phyloP scores from a whole-genome alignment of 306 rosid genomes.

The Canavalia gladiata region DNA sequence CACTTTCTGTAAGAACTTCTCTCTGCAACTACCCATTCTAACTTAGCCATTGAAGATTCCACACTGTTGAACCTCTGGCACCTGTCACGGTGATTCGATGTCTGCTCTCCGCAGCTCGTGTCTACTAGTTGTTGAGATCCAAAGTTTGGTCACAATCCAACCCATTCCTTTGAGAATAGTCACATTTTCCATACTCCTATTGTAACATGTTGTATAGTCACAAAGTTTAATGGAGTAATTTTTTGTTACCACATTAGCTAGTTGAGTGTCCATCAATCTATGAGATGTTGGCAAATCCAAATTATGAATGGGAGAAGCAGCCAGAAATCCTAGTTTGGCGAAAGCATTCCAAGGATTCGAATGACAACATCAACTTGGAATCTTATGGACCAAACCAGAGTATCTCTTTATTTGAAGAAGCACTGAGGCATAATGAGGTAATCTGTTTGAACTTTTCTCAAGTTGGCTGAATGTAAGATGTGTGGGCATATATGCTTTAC shows the following conservation, averaged over 20 bases:
- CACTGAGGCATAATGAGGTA: slow-evolving; percentile 84
- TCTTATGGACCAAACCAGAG: slow-evolving; percentile 68
- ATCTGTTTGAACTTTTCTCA: slow-evolving; percentile 15
- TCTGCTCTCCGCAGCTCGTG: slow-evolving; percentile 29
- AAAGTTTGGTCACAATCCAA: slow-evolving; percentile 39
- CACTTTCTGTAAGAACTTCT: slow-evolving; percentile 12
- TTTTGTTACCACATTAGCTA: slow-evolving; percentile 60
- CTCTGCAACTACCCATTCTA: slow-evolving; percentile 21
- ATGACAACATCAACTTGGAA: slow-evolving; percentile 64
- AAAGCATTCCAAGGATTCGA: slow-evolving; percentile 64
- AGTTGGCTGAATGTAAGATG: slow-evolving; percentile 34
- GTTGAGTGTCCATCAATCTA: slow-evolving; percentile 96
- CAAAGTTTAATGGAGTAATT: slow-evolving; percentile 40
- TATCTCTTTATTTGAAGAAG: slow-evolving; percentile 72
- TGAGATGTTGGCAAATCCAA: slow-evolving; percentile 91
- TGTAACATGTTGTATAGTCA: slow-evolving; percentile 44
- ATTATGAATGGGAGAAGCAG: slow-evolving; percentile 73
- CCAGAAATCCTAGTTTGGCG: slow-evolving; percentile 91
- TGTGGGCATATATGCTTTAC: slow-evolving; percentile 31
- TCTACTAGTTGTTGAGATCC: slow-evolving; percentile 29
- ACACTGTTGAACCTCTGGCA: not conserved
- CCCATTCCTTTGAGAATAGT: slow-evolving; percentile 31
- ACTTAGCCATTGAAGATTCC: slow-evolving; percentile 39
- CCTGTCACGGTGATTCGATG: slow-evolving; percentile 10
- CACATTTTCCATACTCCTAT: slow-evolving; percentile 27